A percentile compares a stretch with the other conserved stretches of the same genome.
phyloP scores from a whole-genome alignment of 2,329 filamentous ascomycete species.

The Bisporella sp. region DNA sequence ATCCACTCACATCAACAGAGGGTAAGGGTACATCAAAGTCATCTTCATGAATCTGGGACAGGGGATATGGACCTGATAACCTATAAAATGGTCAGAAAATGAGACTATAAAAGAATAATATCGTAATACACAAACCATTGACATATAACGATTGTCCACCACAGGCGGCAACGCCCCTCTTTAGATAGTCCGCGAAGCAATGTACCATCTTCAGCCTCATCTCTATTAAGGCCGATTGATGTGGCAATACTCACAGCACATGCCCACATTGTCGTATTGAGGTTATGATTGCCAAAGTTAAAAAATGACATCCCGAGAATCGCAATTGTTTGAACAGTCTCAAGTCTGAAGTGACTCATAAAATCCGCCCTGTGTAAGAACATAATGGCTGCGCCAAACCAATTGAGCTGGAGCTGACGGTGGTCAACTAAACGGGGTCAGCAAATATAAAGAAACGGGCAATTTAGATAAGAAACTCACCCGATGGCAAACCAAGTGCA shows the following conservation, averaged over 20 bases:
- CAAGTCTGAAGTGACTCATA: constrained; percentile 6
- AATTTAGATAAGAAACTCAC: neutral
- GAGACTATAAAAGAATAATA: neutral
- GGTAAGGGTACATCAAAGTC: neutral
- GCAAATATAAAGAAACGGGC: neutral
- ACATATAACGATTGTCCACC: neutral
- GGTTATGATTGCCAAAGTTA: constrained; percentile 10
- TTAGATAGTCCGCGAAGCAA: neutral
- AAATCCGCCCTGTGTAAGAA: constrained; percentile 12
- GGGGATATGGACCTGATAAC: neutral
- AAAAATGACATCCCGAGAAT: constrained; percentile 15
- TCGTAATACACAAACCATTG: neutral
- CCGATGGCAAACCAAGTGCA: neutral
- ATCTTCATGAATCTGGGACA: neutral
- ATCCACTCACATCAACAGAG: neutral
- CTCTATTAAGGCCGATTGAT: constrained; percentile 5
- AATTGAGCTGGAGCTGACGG: constrained; percentile 2
- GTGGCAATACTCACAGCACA: constrained; percentile 13
- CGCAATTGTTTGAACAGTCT: constrained; percentile 13
- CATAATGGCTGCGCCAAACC: constrained; percentile 14
- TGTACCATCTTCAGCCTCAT: neutral
- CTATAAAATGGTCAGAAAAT: neutral
- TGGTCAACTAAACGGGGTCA: neutral
- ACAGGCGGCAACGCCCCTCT: neutral
- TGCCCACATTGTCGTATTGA: constrained; percentile 10